These are phyloP conservation scores for Vachellia collinsii DNA, from an alignment of 306 rosid genomes.

Conservation along the genomic window DNA sequence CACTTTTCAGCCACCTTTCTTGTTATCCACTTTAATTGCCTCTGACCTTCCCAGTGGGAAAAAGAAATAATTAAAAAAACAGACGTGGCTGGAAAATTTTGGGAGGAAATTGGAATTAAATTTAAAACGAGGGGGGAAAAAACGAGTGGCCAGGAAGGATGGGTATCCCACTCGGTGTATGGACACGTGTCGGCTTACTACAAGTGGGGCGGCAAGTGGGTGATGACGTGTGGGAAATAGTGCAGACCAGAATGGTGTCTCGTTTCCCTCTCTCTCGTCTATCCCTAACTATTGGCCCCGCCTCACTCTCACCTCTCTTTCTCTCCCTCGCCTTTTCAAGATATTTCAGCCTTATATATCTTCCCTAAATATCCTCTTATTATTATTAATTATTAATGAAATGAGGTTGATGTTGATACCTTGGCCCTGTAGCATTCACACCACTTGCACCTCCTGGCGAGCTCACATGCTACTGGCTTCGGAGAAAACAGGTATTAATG, in stretches of 20 bases:
- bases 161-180: neutral
- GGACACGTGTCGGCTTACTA: constrained; percentile 19
- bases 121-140: neutral
- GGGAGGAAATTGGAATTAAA: neutral
- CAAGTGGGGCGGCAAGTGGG: constrained; percentile 44
- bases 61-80: neutral
- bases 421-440: neutral
- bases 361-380: neutral
- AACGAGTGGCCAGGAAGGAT: constrained; percentile 29
- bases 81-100: constrained; percentile 30
- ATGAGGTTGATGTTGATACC: neutral
- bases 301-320: neutral
- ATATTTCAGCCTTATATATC: constrained; percentile 38
- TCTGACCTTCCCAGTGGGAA: neutral
- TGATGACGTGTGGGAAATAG: constrained; percentile 47
- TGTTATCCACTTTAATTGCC: too few relatives aligned
- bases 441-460: neutral
- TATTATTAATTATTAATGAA: neutral
- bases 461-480: neutral
- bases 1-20: neutral
- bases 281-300: constrained; percentile 29
- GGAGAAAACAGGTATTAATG: neutral
- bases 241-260: constrained; percentile 2
- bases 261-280: neutral
- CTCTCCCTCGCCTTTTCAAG: neutral